These are phyloP conservation scores for Trypanosoma melophagium DNA, from an alignment of 208 protist species.

Conservation along the genomic window DNA sequence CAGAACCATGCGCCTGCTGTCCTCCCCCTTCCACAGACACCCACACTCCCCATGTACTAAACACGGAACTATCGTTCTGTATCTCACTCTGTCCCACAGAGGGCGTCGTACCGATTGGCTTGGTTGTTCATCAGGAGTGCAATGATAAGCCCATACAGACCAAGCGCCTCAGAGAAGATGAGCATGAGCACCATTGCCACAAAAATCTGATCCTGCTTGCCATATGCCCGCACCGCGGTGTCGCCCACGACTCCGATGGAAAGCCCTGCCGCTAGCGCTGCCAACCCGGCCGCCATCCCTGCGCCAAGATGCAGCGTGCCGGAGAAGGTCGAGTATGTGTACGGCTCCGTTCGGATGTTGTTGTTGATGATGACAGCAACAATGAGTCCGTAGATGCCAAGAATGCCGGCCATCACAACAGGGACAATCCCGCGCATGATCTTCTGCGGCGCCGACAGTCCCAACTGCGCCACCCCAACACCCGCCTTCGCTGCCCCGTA, in stretches of 20 bases:
- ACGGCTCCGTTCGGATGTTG: slow-evolving; percentile 83
- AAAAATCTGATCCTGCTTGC: slow-evolving; percentile 98
- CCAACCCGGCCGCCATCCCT: slow-evolving; percentile 95
- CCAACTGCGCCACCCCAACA: slow-evolving; percentile 96
- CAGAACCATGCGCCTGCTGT: neutral
- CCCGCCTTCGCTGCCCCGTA: slow-evolving; percentile 99
- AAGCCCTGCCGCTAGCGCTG: slow-evolving; percentile 96
- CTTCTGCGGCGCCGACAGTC: slow-evolving; percentile 94
- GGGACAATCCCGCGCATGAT: slow-evolving; percentile 96
- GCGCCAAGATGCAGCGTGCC: slow-evolving; percentile 96
- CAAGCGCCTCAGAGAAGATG: slow-evolving; percentile 99
- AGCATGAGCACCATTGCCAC: slow-evolving; percentile 99
- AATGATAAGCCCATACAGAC: slow-evolving; percentile 99
- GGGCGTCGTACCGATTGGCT: slow-evolving; percentile 74
- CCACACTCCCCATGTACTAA: neutral
- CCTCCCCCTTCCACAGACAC: neutral
- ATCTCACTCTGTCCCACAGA: slow-evolving; percentile 45
- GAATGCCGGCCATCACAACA: slow-evolving; percentile 94
- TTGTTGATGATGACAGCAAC: slow-evolving; percentile 98
- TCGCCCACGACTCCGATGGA: slow-evolving; percentile 99
- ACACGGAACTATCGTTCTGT: neutral
- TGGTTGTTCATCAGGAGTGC: slow-evolving; percentile 94
- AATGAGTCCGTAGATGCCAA: slow-evolving; percentile 99
- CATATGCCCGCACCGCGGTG: slow-evolving; percentile 88
- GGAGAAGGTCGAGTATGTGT: slow-evolving; percentile 72